phyloP scores from a whole-genome alignment of 1,284 basidiomycete genomes.

The Rhodotorula sp. region DNA sequence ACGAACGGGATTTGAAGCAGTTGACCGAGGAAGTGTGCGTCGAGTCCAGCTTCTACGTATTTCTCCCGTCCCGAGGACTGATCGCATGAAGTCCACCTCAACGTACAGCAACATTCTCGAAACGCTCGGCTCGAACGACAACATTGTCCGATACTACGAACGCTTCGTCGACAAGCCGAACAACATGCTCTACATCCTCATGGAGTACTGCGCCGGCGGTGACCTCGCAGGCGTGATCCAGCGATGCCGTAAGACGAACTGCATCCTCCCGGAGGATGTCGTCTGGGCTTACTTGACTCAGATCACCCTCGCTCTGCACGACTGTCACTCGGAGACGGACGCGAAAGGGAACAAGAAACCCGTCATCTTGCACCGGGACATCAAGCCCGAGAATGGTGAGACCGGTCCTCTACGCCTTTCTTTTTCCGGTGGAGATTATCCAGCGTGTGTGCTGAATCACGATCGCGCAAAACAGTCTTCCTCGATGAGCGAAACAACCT shows the following conservation, averaged over 20 bases:
- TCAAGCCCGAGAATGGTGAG: constrained; percentile 95
- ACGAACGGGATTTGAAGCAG: constrained; percentile 85
- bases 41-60: background rate
- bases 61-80: no score
- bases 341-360: constrained; percentile 40
- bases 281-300: constrained; percentile 96
- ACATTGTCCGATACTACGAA: constrained; percentile 93
- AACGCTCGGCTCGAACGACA: constrained; percentile 79
- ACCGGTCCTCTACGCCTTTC: constrained; percentile 4
- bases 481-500: constrained; percentile 73
- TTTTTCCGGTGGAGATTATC: no score
- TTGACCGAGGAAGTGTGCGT: constrained; percentile 96
- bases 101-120: constrained; percentile 83
- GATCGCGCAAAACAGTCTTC: constrained; percentile 62
- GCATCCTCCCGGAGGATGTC: constrained; percentile 74
- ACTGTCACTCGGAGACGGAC: constrained; percentile 67
- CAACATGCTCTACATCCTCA: constrained; percentile 88
- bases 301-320: constrained; percentile 81
- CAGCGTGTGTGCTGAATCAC: background rate
- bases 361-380: constrained; percentile 80
- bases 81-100: no score
- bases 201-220: constrained; percentile 96
- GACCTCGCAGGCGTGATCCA: constrained; percentile 86
- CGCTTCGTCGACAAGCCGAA: constrained; percentile 82
- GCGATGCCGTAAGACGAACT: constrained; percentile 60